Evolutionary conservation across 345 rosid genomes (phyloP).

Genomic region (Pseudoturritis turrita): DNA sequence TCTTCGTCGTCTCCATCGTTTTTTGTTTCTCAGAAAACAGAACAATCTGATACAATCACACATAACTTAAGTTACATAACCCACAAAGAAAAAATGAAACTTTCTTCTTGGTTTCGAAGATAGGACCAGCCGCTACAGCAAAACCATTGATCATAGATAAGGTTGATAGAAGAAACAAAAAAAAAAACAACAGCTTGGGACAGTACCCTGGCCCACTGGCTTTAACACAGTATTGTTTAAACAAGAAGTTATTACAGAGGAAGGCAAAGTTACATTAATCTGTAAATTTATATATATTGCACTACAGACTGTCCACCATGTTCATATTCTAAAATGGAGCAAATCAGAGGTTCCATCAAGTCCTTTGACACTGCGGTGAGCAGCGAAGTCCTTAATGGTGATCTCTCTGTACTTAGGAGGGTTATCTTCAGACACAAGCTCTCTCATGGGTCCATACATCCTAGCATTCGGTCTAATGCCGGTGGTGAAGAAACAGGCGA

Average conservation of each 20-base stretch:
- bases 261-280: background rate
- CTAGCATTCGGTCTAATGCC: slow-evolving; percentile 14
- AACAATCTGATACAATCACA: background rate
- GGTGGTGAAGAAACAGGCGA: slow-evolving; percentile 40
- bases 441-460: slow-evolving; percentile 36
- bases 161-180: background rate
- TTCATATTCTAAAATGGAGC: slow-evolving; percentile 23
- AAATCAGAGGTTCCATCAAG: slow-evolving; percentile 36
- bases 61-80: background rate
- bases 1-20: slow-evolving; percentile 1
- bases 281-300: background rate
- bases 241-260: background rate
- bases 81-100: background rate
- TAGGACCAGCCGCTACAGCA: background rate
- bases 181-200: background rate
- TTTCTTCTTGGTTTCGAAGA: background rate
- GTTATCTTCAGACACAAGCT: slow-evolving; percentile 45
- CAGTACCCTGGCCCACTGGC: background rate
- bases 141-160: background rate
- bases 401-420: slow-evolving; percentile 45
- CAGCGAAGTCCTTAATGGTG: slow-evolving; percentile 29
- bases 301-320: background rate
- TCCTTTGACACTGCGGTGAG: slow-evolving; percentile 29
- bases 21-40: background rate
- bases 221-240: background rate